These are phyloP conservation scores for Furcasterigmium sp. DNA, from an alignment of 2,329 filamentous ascomycete genomes.

Conservation along the genomic window DNA sequence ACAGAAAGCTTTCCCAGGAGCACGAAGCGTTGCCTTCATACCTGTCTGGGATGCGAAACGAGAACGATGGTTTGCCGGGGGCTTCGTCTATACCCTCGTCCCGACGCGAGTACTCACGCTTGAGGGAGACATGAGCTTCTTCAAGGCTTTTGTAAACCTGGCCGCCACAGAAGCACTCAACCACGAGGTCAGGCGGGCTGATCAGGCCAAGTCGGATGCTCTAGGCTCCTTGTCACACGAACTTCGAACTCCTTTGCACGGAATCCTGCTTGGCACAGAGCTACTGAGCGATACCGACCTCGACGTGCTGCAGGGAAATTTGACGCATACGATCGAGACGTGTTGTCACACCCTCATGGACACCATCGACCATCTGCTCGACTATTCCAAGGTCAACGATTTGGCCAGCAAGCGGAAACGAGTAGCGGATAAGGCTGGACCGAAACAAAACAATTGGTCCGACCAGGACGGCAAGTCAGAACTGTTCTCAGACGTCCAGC, in stretches of 20 bases:
- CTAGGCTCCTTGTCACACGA: conserved; percentile 58
- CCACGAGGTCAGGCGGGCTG: conserved; percentile 22
- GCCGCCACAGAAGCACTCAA: conserved; percentile 49
- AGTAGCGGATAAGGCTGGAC: conserved; percentile 5
- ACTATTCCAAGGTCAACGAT: conserved; percentile 45
- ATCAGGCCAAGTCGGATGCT: conserved; percentile 44
- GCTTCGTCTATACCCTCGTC: conserved; percentile 21
- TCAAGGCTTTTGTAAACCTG: conserved; percentile 40
- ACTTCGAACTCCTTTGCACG: conserved; percentile 54
- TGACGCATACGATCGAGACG: conserved; percentile 42
- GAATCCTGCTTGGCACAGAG: conserved; percentile 48
- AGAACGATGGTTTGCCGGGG: conserved; percentile 27
- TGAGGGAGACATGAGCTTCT: conserved; percentile 36
- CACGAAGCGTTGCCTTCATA: conserved; percentile 22
- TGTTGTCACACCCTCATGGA: conserved; percentile 47
- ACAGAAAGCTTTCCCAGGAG: conserved; percentile 7
- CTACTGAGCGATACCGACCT: conserved; percentile 41
- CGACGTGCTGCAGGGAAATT: conserved; percentile 38
- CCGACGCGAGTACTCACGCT: conserved; percentile 31
- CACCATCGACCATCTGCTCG: conserved; percentile 48
- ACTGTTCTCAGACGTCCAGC: conserved; percentile 24
- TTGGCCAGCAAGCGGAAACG: conserved; percentile 12
- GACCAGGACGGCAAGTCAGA: conserved; percentile 18
- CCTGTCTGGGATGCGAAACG: conserved; percentile 23
- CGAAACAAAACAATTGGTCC: conserved; percentile 3